A percentile compares a stretch with the other conserved stretches of the same genome.
These are phyloP conservation scores for Suhomyces panamericanus DNA, from an alignment of 1,139 yeast species.

Conservation along the genomic window DNA sequence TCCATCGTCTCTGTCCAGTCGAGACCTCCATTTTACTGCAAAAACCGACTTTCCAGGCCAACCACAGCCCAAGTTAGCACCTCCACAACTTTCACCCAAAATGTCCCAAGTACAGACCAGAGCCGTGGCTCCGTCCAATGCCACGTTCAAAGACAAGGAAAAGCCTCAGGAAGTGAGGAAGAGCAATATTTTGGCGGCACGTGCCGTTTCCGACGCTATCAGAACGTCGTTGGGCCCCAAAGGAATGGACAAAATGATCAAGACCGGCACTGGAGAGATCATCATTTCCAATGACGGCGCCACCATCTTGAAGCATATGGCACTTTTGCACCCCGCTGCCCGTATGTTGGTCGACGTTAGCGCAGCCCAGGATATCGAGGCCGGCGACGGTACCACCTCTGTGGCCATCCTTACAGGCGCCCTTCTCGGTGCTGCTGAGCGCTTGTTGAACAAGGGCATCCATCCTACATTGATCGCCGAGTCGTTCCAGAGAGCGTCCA, in stretches of 20 bases:
- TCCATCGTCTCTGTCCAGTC: not conserved
- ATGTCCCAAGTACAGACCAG: slow-evolving; percentile 17
- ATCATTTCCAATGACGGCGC: slow-evolving; percentile 98
- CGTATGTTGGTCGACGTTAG: slow-evolving; percentile 96
- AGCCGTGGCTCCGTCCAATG: slow-evolving; percentile 62
- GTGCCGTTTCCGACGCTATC: slow-evolving; percentile 97
- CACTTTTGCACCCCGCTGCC: slow-evolving; percentile 97
- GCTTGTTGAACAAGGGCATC: slow-evolving; percentile 82
- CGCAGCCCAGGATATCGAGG: slow-evolving; percentile 97
- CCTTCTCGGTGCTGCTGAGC: slow-evolving; percentile 90
- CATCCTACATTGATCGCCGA: slow-evolving; percentile 96
- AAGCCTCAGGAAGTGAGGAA: slow-evolving; percentile 97
- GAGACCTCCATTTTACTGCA: not conserved
- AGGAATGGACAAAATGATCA: slow-evolving; percentile 99
- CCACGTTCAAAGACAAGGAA: slow-evolving; percentile 90
- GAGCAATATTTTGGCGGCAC: slow-evolving; percentile 90
- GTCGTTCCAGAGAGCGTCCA: slow-evolving; percentile 91
- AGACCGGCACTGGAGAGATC: slow-evolving; percentile 87
- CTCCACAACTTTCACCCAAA: not conserved
- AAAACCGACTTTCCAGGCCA: slow-evolving; percentile 2
- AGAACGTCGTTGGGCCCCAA: slow-evolving; percentile 97
- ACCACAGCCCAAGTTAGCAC: not conserved
- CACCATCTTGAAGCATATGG: slow-evolving; percentile 94
- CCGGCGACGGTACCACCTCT: slow-evolving; percentile 98
- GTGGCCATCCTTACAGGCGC: slow-evolving; percentile 97